A percentile compares a stretch with the other conserved stretches of the same genome.
Evolutionary conservation across 805 yeast genomes (phyloP).

Genomic region (Hanseniaspora lindneri): DNA sequence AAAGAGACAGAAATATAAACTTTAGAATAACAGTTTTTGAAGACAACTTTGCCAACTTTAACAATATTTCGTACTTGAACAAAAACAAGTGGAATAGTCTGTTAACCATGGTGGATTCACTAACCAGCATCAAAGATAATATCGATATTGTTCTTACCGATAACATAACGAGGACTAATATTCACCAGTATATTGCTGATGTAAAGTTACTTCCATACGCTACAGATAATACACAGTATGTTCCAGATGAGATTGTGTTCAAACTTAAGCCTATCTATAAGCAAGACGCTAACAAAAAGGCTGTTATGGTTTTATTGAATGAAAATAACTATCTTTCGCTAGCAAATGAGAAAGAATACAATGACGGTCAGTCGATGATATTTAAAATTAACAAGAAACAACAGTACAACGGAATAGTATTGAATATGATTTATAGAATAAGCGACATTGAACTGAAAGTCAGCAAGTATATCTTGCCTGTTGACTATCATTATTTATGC

Average conservation of each 20-base stretch:
- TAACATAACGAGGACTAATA: not conserved
- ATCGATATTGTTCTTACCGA: not conserved
- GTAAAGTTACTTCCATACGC: not conserved
- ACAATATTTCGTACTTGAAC: not conserved
- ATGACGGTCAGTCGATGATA: not conserved
- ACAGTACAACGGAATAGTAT: slow-evolving; percentile 2
- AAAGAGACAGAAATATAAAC: not conserved
- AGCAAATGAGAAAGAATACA: slow-evolving; percentile 4
- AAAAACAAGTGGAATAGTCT: not conserved
- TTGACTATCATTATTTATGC: not conserved
- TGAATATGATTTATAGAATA: slow-evolving; percentile 1
- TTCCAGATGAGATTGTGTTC: slow-evolving; percentile 5
- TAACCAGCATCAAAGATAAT: not conserved
- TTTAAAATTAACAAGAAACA: slow-evolving; percentile 12
- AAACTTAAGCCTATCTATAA: slow-evolving; percentile 6
- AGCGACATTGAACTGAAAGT: not conserved
- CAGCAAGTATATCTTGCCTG: not conserved
- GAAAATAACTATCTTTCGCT: slow-evolving; percentile 3
- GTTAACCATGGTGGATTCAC: not conserved
- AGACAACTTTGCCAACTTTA: not conserved
- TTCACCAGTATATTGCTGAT: not conserved
- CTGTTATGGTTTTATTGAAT: not conserved
- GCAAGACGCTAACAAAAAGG: not conserved
- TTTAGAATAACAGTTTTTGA: not conserved
- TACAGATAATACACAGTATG: not conserved